Evolutionary conservation across 129 eudicot genomes (phyloP), one percentile per base, ranked within the genome.

Genomic region (Artemisia annua): DNA sequence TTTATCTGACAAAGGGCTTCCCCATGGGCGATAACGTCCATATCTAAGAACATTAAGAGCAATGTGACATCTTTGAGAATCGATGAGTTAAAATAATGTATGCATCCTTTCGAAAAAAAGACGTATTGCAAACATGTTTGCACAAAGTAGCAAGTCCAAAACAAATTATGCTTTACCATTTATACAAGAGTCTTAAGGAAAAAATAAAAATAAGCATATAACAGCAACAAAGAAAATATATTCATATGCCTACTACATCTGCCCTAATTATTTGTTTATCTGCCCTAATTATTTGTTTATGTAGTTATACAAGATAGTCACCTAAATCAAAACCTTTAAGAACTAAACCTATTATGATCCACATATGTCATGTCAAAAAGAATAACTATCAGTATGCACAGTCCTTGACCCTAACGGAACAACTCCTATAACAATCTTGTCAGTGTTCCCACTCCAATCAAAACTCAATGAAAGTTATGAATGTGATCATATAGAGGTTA

Each of bases 21-120:
- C 57, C 91, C 91, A 87, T 24, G 98, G 98, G 18, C 98, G 98
- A 87, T 84, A 93, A 22, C 95, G 90, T 14, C 98, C 98, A 86
- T 93, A 93, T 79, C 98, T 93, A 75, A 54, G 39, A 81, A 39
- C 62, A 80, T 63, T 26, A 19, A 73, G 46, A 54, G 62, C 19
- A 78, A 78, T 44, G 51, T 52, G 17, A 20, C 16, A 49, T 39
- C 20, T 70, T 50, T 70, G 32, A 70, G 49, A 46, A 22, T 22
- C 26, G 43, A 46, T 12, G 2, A 12, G 56, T 65, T 63, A 7
- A 48, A 50, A 65, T 48, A 39, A 7, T 39, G 46, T 39, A 7
- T 39, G 9, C 10, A 39, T 39, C 46, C 46, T 39, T 39, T 39
- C 11, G 1, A n/a, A 35, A 39, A 7, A 39, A 39, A 1, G 46